Evolutionary conservation across 192 early-diverging fungal genomes (phyloP).

Genomic region (Coemansia sp.): DNA sequence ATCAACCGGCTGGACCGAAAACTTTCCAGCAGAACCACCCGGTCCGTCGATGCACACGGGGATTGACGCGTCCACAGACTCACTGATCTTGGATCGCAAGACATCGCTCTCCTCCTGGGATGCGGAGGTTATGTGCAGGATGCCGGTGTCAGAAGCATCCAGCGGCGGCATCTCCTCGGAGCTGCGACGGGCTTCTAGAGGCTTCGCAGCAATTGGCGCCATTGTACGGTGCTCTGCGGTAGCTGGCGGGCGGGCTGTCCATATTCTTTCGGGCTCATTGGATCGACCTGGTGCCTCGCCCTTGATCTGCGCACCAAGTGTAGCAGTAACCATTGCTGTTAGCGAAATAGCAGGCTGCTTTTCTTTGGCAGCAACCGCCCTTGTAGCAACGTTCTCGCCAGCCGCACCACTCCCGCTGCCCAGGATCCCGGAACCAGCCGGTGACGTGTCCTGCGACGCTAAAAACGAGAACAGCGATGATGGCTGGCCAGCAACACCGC

Average conservation of each 20-base stretch:
- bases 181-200: not conserved
- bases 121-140: constrained; percentile 33
- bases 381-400: not conserved
- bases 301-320: not conserved
- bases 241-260: not conserved
- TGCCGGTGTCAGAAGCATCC: constrained; percentile 51
- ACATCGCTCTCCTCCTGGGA: constrained; percentile 19
- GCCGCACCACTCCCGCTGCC: not conserved
- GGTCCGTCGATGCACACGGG: constrained; percentile 43
- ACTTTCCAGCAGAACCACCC: constrained; percentile 17
- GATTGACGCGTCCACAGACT: constrained; percentile 20
- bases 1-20: constrained; percentile 28
- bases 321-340: not conserved
- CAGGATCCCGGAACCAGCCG: not conserved
- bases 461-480: constrained; percentile 32
- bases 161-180: constrained; percentile 23
- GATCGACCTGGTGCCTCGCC: not conserved
- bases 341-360: constrained; percentile 6
- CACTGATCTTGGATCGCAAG: constrained; percentile 24
- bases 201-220: not conserved
- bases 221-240: not conserved
- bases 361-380: constrained; percentile 7
- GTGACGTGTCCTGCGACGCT: constrained; percentile 11
- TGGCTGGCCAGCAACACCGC: constrained; percentile 6
- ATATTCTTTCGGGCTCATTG: not conserved